These are phyloP conservation scores for Clathrospora elynae DNA, from an alignment of 2,329 filamentous ascomycete species.

Conservation along the genomic window DNA sequence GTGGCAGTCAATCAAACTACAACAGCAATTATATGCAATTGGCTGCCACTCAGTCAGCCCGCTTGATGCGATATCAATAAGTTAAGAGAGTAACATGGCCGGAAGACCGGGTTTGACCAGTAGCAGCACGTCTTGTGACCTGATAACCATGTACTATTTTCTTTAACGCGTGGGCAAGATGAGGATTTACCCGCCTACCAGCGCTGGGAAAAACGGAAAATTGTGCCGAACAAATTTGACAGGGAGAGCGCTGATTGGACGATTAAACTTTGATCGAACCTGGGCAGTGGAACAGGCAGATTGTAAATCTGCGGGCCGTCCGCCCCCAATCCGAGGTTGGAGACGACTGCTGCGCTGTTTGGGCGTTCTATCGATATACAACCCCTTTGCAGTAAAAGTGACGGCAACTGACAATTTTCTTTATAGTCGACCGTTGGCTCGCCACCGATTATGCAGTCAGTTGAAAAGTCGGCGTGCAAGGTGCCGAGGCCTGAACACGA, in stretches of 20 bases:
- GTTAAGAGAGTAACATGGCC: conserved; percentile 20
- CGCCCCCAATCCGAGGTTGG: conserved; percentile 20
- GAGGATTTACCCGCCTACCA: conserved; percentile 42
- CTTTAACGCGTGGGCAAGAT: conserved; percentile 22
- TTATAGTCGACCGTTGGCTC: conserved; percentile 16
- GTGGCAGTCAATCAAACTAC: conserved; percentile 46
- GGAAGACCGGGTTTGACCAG: conserved; percentile 34
- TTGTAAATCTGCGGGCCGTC: conserved; percentile 38
- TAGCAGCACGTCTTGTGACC: conserved; percentile 41
- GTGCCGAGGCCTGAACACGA: conserved; percentile 26
- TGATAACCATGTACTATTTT: conserved; percentile 36
- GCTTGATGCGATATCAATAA: conserved; percentile 24
- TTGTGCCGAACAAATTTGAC: conserved; percentile 15
- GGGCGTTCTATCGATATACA: conserved; percentile 21
- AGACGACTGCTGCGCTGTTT: conserved; percentile 10
- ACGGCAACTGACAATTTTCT: conserved; percentile 13
- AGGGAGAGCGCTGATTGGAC: conserved; percentile 31
- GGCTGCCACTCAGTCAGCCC: conserved; percentile 33
- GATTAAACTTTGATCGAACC: conserved; percentile 23
- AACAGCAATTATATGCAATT: conserved; percentile 33
- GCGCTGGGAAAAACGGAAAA: conserved; percentile 33
- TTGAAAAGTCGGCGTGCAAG: conserved; percentile 14
- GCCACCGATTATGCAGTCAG: conserved; percentile 19
- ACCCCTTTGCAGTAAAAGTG: conserved; percentile 8
- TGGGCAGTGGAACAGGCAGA: conserved; percentile 28